A percentile compares a stretch with the other conserved stretches of the same genome.
These are phyloP conservation scores for Penicillium macrosclerotiorum DNA, from an alignment of 495 filamentous ascomycete genomes.

Conservation along the genomic window DNA sequence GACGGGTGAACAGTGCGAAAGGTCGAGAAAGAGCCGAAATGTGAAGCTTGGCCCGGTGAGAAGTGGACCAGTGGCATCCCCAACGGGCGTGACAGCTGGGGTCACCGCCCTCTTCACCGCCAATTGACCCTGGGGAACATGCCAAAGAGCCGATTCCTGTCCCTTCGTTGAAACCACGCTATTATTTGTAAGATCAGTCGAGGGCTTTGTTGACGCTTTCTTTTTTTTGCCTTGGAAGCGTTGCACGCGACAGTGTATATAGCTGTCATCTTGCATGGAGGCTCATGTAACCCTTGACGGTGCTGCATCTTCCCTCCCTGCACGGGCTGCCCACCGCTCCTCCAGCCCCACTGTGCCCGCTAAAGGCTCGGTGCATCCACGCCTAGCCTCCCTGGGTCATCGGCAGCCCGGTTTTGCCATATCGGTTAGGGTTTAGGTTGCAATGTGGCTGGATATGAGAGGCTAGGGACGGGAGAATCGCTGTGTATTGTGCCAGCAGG, in stretches of 20 bases:
- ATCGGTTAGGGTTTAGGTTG: too few species aligned
- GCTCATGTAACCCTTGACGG: background rate
- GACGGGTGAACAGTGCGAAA: background rate
- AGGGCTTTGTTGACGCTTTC: background rate
- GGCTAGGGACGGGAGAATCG: too few species aligned
- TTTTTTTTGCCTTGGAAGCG: background rate
- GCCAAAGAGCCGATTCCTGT: too few species aligned
- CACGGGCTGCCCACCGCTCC: constrained; percentile 1
- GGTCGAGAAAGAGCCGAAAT: background rate
- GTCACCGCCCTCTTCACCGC: constrained; percentile 27
- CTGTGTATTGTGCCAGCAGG: too few species aligned
- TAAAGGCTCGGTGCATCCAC: too few species aligned
- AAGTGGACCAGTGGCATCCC: constrained; percentile 28
- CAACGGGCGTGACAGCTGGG: constrained; percentile 15
- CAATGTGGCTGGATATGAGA: too few species aligned
- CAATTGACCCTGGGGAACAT: background rate
- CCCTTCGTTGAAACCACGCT: too few species aligned
- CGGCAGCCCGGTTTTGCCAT: too few species aligned
- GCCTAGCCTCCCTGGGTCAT: too few species aligned
- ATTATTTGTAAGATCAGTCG: too few species aligned
- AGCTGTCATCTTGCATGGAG: background rate
- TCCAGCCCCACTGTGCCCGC: background rate
- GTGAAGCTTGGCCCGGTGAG: constrained; percentile 1
- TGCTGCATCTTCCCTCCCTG: background rate
- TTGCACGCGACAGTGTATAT: too few species aligned